Conservation (phyloP, 345 rosid genomes). For the Populus deltoides region DNA sequence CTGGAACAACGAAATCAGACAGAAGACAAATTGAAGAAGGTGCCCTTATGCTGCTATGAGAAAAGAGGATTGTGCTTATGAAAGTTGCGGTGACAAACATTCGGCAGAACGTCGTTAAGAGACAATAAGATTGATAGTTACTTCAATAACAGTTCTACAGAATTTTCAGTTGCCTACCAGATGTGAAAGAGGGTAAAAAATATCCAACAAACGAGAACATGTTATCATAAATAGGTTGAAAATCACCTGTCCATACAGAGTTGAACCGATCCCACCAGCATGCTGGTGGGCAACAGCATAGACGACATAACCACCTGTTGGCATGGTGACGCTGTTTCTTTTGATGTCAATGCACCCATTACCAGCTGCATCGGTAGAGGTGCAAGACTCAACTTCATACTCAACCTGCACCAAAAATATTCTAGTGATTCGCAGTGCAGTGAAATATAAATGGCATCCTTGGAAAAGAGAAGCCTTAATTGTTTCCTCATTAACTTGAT, state of each 20-base stretch:
- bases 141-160: not conserved
- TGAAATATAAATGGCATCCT: not conserved
- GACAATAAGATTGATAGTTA: not conserved
- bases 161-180: not conserved
- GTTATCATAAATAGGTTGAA: not conserved
- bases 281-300: conserved; percentile 89
- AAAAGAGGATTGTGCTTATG: not conserved
- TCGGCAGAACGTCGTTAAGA: not conserved
- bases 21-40: not conserved
- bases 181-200: not conserved
- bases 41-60: not conserved
- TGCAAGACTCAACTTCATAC: conserved; percentile 58
- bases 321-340: conserved; percentile 55
- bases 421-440: not conserved
- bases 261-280: conserved; percentile 61
- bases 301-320: conserved; percentile 66
- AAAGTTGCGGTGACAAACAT: not conserved
- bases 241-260: conserved; percentile 67
- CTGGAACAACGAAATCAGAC: not conserved
- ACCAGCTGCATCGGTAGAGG: conserved; percentile 8
- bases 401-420: conserved; percentile 48
- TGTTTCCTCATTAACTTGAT: too few relatives aligned
- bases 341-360: conserved; percentile 42
- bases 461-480: not conserved
- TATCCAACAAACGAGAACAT: not conserved